Evolutionary conservation across 805 yeast genomes (phyloP).

Genomic region (Metschnikowia amazonensis): DNA sequence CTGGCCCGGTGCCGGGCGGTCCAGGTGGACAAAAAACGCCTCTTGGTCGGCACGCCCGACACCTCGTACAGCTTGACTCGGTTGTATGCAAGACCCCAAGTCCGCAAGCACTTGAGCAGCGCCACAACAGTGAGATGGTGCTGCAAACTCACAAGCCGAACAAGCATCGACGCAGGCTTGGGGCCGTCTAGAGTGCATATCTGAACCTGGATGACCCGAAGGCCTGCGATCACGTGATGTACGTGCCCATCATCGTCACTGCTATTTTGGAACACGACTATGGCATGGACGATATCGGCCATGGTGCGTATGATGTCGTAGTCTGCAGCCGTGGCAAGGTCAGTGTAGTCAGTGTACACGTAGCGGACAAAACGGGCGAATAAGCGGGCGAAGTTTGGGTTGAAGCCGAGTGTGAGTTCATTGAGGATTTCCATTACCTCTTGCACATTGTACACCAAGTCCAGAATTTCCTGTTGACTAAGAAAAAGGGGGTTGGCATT

Average conservation of each 20-base stretch:
- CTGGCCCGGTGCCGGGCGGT: not conserved
- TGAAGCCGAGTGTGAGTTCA: constrained; percentile 26
- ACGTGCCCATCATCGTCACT: constrained; percentile 14
- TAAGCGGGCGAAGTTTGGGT: constrained; percentile 20
- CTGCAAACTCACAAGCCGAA: not conserved
- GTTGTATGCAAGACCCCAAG: constrained; percentile 1
- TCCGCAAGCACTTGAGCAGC: not conserved
- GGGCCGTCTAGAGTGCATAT: not conserved
- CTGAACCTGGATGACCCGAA: not conserved
- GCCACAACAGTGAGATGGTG: not conserved
- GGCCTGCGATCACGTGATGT: not conserved
- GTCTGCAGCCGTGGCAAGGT: constrained; percentile 19
- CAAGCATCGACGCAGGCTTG: not conserved
- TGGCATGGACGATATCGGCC: constrained; percentile 18
- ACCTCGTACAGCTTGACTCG: not conserved
- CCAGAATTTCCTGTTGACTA: not conserved
- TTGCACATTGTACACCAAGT: constrained; percentile 12
- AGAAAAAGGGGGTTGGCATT: too few species aligned
- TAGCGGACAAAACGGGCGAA: constrained; percentile 24
- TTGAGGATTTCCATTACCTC: constrained; percentile 24
- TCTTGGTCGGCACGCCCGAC: not conserved
- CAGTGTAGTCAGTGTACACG: constrained; percentile 21
- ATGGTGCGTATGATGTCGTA: constrained; percentile 22
- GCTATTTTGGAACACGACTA: constrained; percentile 30
- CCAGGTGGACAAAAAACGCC: not conserved